Percentiles rank a stretch among this genome's conserved stretches.
Evolutionary conservation across 495 filamentous ascomycete species (phyloP).

Genomic region (Margaritispora aquatica): DNA sequence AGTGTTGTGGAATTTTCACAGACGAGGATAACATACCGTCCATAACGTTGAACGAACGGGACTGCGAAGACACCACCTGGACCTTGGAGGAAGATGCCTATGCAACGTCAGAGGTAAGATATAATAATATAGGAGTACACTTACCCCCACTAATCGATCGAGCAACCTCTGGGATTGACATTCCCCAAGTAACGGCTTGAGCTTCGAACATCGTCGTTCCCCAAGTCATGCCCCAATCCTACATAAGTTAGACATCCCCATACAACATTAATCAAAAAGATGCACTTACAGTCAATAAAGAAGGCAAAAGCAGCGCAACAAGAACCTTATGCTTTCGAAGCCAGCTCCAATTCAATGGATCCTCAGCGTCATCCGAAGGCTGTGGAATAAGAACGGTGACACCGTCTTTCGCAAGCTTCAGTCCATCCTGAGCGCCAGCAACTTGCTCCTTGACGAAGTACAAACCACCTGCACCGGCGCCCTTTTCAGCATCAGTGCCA

Average conservation of each 20-base stretch:
- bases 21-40: slow-evolving; percentile 27
- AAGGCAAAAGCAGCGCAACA: slow-evolving; percentile 11
- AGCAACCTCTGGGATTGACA: slow-evolving; percentile 34
- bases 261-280: background rate
- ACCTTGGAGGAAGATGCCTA: slow-evolving; percentile 47
- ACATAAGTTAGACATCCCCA: background rate
- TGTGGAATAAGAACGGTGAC: slow-evolving; percentile 16
- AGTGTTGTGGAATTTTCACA: background rate
- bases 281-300: slow-evolving; percentile 15
- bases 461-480: background rate
- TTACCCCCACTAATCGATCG: slow-evolving; percentile 42
- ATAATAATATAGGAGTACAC: no score
- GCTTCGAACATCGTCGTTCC: slow-evolving; percentile 40
- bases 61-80: slow-evolving; percentile 48
- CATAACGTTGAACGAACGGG: slow-evolving; percentile 42
- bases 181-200: slow-evolving; percentile 44
- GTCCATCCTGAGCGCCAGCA: background rate
- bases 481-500: background rate
- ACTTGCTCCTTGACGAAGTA: slow-evolving; percentile 7
- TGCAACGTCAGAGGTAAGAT: no score
- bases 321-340: slow-evolving; percentile 8
- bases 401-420: slow-evolving; percentile 9
- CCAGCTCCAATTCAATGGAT: slow-evolving; percentile 16
- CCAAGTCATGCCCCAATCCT: slow-evolving; percentile 41
- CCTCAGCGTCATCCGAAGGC: slow-evolving; percentile 10